phyloP scores from a whole-genome alignment of 768 basidiomycete species.

The Mycena alexandri region DNA sequence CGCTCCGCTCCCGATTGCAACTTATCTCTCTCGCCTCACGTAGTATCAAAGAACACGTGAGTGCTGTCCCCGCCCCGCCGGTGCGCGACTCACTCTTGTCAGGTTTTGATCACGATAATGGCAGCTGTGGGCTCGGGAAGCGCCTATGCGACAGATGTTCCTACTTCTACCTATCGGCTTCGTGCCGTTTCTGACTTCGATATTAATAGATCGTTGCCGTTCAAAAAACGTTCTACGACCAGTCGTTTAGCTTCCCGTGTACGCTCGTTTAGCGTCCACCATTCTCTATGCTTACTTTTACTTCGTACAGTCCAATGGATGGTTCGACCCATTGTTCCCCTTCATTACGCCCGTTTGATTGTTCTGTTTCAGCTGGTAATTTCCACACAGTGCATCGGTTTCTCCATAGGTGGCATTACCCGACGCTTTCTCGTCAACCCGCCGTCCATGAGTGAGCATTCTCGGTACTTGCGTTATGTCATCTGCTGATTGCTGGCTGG shows the following conservation, averaged over 20 bases:
- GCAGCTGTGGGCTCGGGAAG: constrained; percentile 65
- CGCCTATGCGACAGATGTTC: constrained; percentile 73
- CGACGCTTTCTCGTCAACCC: constrained; percentile 76
- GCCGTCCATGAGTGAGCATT: constrained; percentile 68
- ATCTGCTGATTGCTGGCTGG: constrained; percentile 11
- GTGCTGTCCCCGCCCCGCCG: constrained; percentile 3
- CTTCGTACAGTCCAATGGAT: constrained; percentile 29
- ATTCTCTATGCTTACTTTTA: neutral
- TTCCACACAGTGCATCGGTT: constrained; percentile 80
- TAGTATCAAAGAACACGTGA: constrained; percentile 71
- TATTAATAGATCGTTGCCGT: constrained; percentile 67
- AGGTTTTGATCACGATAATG: constrained; percentile 79
- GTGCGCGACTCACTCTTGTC: neutral
- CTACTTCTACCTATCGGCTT: constrained; percentile 1
- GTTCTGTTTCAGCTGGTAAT: constrained; percentile 63
- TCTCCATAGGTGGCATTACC: constrained; percentile 67
- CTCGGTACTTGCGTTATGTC: neutral
- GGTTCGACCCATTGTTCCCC: constrained; percentile 1
- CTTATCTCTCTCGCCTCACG: neutral
- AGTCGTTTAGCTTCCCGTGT: constrained; percentile 66
- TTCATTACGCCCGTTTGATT: constrained; percentile 1
- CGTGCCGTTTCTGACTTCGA: constrained; percentile 3
- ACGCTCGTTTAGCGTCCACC: constrained; percentile 16
- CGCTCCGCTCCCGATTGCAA: neutral
- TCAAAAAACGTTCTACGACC: constrained; percentile 76